Evolutionary conservation across 108 stramenopile genomes (phyloP), one percentile per base, ranked within the genome.

Genomic region (Thalassiosira profunda): DNA sequence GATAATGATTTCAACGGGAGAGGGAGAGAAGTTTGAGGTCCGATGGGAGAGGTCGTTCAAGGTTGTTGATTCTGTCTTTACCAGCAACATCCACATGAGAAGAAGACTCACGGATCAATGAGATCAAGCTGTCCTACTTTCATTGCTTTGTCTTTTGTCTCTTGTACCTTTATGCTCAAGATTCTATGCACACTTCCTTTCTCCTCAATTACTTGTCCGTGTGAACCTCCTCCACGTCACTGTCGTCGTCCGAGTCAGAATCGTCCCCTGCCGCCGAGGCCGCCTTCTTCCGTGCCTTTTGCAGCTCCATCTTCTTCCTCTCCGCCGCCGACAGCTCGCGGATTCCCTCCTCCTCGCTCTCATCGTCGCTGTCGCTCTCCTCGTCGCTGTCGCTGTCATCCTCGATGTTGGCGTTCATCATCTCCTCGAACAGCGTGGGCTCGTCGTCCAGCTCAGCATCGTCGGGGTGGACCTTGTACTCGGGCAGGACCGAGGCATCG

Each of bases 391-490:
- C 89, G 24, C 63, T 74, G 36, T 98, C 97, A 40, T 94, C 85
- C 58, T 96, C 96, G 59, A 93, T 83, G 42, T 97, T 93, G 20
- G 87, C 92, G 44, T 92, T 93, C 86, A 97, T 74, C 83, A 98
- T 90, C 63, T 96, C 91, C 81, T 99, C 98, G 74, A 99, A 99
- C 75, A 99, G 70, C 0, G 98, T 98, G 6, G 98, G 97, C 68
- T 99, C 98, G 49, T 99, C 97, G 68, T 99, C 98, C 37, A 99
- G 76, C 59, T 90, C 93, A 38, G 97, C 91, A 84, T 99, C 98
- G 17, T 99, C 98, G 35, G 95, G 94, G 65, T 99, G 98, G 34
- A 97, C 66, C 67, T 89, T 92, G 84, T 97, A 98, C 77, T 97
- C 93, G 0, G 97, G 97, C 26, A 99, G 83, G 1, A 63, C 63